Percentiles rank a stretch among this genome's conserved stretches.
phyloP scores from a whole-genome alignment of 176 grass and related monocot species.

The Avena insularis region DNA sequence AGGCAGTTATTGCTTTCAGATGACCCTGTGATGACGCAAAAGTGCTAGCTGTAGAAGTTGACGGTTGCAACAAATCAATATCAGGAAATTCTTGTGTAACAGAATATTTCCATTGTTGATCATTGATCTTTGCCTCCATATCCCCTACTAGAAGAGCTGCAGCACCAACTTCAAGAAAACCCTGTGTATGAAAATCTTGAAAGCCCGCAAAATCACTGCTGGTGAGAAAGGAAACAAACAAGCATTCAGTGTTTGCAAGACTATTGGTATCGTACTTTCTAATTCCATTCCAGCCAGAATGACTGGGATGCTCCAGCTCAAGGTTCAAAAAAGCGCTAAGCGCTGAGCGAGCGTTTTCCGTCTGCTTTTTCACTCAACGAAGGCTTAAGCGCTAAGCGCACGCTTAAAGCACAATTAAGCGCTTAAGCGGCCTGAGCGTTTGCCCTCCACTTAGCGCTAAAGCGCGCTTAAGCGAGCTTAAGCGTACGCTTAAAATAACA shows the following conservation, averaged over 20 bases:
- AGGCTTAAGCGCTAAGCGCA: too few species aligned
- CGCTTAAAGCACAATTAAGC: too few species aligned
- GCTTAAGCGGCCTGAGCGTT: too few species aligned
- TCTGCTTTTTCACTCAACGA: too few species aligned
- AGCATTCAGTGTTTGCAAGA: constrained; percentile 34
- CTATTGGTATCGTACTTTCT: not conserved
- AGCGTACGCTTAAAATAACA: too few species aligned
- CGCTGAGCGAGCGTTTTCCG: too few species aligned
- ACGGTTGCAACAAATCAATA: constrained; percentile 87
- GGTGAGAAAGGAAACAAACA: constrained; percentile 43
- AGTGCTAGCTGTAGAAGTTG: constrained; percentile 65
- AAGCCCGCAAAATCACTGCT: constrained; percentile 62
- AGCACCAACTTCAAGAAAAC: constrained; percentile 83
- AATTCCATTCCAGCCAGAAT: not conserved
- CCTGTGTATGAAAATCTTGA: constrained; percentile 66
- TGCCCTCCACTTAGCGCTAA: too few species aligned
- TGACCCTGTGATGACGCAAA: constrained; percentile 76
- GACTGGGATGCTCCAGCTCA: not conserved
- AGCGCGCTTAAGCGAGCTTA: too few species aligned
- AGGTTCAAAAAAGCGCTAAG: too few species aligned
- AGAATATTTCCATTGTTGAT: constrained; percentile 73
- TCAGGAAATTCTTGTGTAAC: constrained; percentile 80
- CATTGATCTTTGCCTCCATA: constrained; percentile 76
- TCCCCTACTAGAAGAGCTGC: constrained; percentile 93
- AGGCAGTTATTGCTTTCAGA: constrained; percentile 97